Conservation (phyloP, 768 basidiomycete species). For the Paxillus ammoniavirescens region DNA sequence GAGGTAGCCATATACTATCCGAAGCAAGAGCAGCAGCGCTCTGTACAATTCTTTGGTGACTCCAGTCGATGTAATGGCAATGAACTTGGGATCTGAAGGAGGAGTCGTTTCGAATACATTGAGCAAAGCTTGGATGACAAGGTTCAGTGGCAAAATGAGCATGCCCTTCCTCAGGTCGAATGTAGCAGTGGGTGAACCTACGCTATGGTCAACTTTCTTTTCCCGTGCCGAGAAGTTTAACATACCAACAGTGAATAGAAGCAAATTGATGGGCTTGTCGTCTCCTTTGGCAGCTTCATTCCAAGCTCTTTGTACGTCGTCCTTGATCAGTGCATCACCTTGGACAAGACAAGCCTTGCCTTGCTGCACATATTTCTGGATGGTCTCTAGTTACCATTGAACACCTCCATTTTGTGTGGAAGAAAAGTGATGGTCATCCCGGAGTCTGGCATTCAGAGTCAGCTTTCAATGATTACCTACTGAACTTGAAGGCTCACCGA, state of each 20-base stretch:
- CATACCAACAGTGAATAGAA: slow-evolving; percentile 64
- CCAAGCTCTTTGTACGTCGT: slow-evolving; percentile 56
- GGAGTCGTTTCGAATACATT: slow-evolving; percentile 59
- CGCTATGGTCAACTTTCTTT: too few relatives aligned
- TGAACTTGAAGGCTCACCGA: slow-evolving; percentile 33
- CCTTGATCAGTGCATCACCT: slow-evolving; percentile 57
- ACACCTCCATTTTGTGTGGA: slow-evolving; percentile 49
- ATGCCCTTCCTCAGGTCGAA: slow-evolving; percentile 50
- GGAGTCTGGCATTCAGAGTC: slow-evolving; percentile 37
- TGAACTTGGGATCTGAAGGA: slow-evolving; percentile 42
- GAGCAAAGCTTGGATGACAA: slow-evolving; percentile 56
- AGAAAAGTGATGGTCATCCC: slow-evolving; percentile 65
- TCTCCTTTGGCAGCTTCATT: slow-evolving; percentile 34
- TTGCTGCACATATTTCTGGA: slow-evolving; percentile 49
- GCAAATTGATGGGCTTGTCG: slow-evolving; percentile 43
- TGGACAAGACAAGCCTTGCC: slow-evolving; percentile 55
- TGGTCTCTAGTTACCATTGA: slow-evolving; percentile 51
- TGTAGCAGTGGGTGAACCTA: slow-evolving; percentile 29
- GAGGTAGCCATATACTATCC: slow-evolving; percentile 47
- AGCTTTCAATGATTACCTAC: neutral
- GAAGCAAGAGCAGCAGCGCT: slow-evolving; percentile 46
- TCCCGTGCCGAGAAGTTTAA: slow-evolving; percentile 3
- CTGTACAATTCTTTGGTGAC: slow-evolving; percentile 45
- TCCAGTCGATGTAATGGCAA: slow-evolving; percentile 55
- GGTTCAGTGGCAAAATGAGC: slow-evolving; percentile 48